phyloP scores from a whole-genome alignment of 2,329 filamentous ascomycete species.

The Colletotrichum phormii region DNA sequence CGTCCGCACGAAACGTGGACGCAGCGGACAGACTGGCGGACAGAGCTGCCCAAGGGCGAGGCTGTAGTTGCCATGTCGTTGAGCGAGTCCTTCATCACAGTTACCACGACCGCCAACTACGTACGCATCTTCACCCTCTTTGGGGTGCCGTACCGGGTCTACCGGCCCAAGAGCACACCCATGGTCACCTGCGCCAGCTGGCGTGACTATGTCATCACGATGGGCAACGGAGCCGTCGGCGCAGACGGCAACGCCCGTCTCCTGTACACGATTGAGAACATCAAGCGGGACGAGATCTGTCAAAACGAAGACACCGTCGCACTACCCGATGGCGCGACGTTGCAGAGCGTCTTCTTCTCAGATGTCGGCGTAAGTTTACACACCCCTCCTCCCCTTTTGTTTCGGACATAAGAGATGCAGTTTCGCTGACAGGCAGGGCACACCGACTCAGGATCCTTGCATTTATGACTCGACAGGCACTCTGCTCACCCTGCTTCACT shows the following conservation, averaged over 20 bases:
- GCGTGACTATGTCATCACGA: slow-evolving; percentile 95
- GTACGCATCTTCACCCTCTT: slow-evolving; percentile 94
- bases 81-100: slow-evolving; percentile 90
- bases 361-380: slow-evolving; percentile 78
- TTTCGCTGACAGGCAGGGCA: slow-evolving; percentile 21
- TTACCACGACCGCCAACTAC: slow-evolving; percentile 87
- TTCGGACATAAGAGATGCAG: neutral
- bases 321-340: slow-evolving; percentile 76
- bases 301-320: slow-evolving; percentile 95
- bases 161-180: slow-evolving; percentile 89
- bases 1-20: slow-evolving; percentile 98
- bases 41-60: slow-evolving; percentile 87
- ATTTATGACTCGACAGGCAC: slow-evolving; percentile 96
- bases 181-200: slow-evolving; percentile 94
- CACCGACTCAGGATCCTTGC: slow-evolving; percentile 78
- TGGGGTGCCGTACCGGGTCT: slow-evolving; percentile 88
- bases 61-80: slow-evolving; percentile 88
- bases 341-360: slow-evolving; percentile 91
- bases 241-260: slow-evolving; percentile 82
- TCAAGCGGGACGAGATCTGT: slow-evolving; percentile 92
- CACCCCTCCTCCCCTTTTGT: neutral
- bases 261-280: slow-evolving; percentile 92
- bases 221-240: slow-evolving; percentile 90
- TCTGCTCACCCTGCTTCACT: slow-evolving; percentile 88
- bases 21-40: slow-evolving; percentile 88